Evolutionary conservation across 768 basidiomycete species (phyloP), one percentile per base, ranked within the genome.

Genomic region (Hygrocybe punicea): DNA sequence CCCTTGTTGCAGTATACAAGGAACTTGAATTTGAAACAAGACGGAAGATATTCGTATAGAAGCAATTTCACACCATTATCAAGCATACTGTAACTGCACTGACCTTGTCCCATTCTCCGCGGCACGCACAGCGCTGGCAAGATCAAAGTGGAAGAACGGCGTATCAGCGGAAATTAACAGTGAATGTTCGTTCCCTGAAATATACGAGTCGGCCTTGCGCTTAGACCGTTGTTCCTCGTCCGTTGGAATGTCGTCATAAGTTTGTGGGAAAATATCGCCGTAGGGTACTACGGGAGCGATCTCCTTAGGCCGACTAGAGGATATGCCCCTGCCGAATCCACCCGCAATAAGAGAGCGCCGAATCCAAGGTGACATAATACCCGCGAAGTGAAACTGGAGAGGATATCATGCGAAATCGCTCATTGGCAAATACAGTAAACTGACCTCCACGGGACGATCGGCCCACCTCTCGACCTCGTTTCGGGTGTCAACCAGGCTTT

Each of bases 301-400:
- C 63, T 96, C 94, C 19, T 72, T 74, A 10, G 79, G 78, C 17
- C 66, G 69, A 8, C 74, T 69, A 3, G 73, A 58, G 2, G 78
- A 68, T 13, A 69, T 67, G n/a, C 91, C 89, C 17, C 79, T 78
- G 7, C 96, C 96, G 67, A 98, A 98, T 2, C 93, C 93, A 57
- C 89, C 95, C 4, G 94, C 92, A 47, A 93, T 74, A 34, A 95
- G 80, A 4, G 91, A 91, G 50, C 95, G 88, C 54, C 89, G 84
- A 58, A 93, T 91, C 96, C 95, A 99, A 0, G 93, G 93, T 1
- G 92, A 93, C 54, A 95, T 83, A 35, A 98, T 78, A 35, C 89
- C 84, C 4, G 92, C 88, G 69, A 99, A 99, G 75, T 98, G 96
- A 80, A 97, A 98, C 82, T 93, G 69, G 9, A 57, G 21, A 34